These are phyloP conservation scores for Aurantiochytrium sp. DNA, from an alignment of 108 stramenopile genomes.

Conservation along the genomic window DNA sequence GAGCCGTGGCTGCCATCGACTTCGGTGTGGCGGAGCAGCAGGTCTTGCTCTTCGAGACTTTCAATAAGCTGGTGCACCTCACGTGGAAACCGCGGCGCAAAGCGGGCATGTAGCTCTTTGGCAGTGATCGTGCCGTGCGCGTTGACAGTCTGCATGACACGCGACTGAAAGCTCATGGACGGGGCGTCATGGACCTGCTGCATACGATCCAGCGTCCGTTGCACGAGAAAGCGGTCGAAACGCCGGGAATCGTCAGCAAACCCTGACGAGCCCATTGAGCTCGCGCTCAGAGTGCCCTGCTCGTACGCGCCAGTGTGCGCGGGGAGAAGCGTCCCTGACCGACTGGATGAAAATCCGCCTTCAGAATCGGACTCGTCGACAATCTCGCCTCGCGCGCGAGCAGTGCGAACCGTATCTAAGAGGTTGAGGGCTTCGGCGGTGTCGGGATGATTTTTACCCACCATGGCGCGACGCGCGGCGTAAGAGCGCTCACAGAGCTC, in stretches of 20 bases:
- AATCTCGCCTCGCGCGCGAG: background rate
- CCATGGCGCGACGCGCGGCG: background rate
- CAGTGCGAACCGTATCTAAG: background rate
- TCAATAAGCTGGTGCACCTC: background rate
- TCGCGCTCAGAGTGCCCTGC: too few species aligned
- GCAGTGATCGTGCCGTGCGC: background rate
- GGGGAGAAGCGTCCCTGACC: too few species aligned
- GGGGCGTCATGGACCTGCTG: background rate
- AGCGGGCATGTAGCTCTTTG: background rate
- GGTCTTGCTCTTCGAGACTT: background rate
- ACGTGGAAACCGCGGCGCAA: background rate
- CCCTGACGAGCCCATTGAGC: background rate
- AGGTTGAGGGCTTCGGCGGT: slow-evolving; percentile 8
- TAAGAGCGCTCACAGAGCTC: slow-evolving; percentile 3
- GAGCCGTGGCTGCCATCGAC: too few species aligned
- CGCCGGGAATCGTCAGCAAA: background rate
- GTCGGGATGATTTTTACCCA: background rate
- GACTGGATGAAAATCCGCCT: too few species aligned
- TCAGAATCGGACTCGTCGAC: too few species aligned
- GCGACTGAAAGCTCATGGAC: background rate
- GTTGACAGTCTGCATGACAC: background rate
- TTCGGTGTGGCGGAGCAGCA: background rate
- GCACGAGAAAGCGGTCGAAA: background rate
- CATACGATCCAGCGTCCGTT: background rate
- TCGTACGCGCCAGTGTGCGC: too few species aligned